Base-by-base conservation (phyloP, 805 yeast genomes). In the Cyberlindnera suaveolens region DNA sequence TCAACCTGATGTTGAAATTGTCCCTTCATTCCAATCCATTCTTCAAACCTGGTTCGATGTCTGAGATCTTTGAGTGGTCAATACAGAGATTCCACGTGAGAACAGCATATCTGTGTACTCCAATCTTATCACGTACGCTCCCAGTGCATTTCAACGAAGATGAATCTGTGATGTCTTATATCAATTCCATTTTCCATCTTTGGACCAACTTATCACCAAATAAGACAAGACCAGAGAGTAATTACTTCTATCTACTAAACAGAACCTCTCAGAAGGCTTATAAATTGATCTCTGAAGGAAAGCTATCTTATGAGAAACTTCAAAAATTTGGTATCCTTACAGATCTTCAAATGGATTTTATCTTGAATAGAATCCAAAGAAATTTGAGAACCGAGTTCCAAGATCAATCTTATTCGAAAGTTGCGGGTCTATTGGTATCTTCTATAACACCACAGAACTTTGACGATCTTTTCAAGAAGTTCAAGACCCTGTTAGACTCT, bases 131-230 rank as follows among this genome's bases (percentile, higher is more conserved):
- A 0, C 68, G 77, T 3, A 52, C 78, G 37, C 61, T 82, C 15
- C 93, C 93, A 2, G 53, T 57, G 6, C 57, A 54, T 19, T 60
- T 64, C 42, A 51, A 49, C 11, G 50, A 62, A 2, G 56, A 59
- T 5, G 46, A 60, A 8, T 77, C 72, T 45, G 72, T 77, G 3
- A 66, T 77, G 26, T 74, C 78, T 48, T 79, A 81, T 50, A 58
- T 86, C 26, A 80, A 90, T 0, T 64, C 86, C 2, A 57, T 87
- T 7, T 85, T 86, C 51, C 79, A 85, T 47, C 63, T 85, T 36
- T 88, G 96, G 96, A 58, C 75, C 3, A 68, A 79, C 46, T 62
- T 78, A 34, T 63, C 73, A 51, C 63, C 70, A 45, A 60, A 70
- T 50, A 57, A 71, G 33, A 18, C 17, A 8, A 17, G 41, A 4